A percentile compares a stretch with the other conserved stretches of the same genome.
phyloP scores from a whole-genome alignment of 768 basidiomycete genomes.

The Leucocoprinus leucothites region DNA sequence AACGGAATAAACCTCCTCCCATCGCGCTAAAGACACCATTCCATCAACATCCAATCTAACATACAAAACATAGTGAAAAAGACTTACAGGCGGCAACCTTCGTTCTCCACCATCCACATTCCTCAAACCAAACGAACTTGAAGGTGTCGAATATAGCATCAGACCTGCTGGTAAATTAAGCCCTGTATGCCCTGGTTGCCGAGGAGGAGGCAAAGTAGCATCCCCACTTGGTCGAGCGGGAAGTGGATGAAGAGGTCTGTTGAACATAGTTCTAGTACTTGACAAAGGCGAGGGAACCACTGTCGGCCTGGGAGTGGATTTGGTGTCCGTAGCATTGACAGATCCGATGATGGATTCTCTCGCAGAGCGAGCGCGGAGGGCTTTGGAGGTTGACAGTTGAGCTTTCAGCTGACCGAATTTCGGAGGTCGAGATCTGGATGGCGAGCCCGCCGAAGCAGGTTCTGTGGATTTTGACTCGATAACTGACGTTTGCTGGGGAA shows the following conservation, averaged over 20 bases:
- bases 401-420: not conserved
- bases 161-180: not conserved
- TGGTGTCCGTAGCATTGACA: too few relatives aligned
- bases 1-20: slow-evolving; percentile 48
- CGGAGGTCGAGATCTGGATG: not conserved
- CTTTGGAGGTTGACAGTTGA: too few relatives aligned
- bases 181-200: not conserved
- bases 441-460: not conserved
- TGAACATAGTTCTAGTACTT: not conserved
- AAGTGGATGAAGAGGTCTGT: not conserved
- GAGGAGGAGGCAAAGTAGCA: not conserved
- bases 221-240: not conserved
- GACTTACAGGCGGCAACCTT: slow-evolving; percentile 1
- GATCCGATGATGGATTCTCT: too few relatives aligned
- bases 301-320: too few relatives aligned
- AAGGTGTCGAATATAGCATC: not conserved
- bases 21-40: slow-evolving; percentile 28
- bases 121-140: not conserved
- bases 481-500: not conserved
- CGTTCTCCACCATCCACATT: not conserved
- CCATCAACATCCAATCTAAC: not conserved
- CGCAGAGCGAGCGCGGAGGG: too few relatives aligned
- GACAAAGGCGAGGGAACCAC: not conserved
- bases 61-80: too few relatives aligned
- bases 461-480: too few relatives aligned